A percentile compares a stretch with the other conserved stretches of the same genome.
Conservation (phyloP, 345 rosid genomes). For the Rhodamnia argentea region DNA sequence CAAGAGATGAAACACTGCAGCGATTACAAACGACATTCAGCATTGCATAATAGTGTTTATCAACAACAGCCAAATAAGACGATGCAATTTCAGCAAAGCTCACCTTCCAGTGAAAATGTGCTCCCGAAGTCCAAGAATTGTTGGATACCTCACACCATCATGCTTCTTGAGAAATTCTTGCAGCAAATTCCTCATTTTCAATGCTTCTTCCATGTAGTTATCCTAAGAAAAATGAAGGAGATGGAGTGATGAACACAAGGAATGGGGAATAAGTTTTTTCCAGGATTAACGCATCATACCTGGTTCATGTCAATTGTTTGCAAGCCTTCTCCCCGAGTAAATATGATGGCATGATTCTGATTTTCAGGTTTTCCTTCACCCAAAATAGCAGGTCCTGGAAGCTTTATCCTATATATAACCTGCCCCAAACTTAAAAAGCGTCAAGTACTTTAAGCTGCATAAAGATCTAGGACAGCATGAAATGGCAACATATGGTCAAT, state of each 20-base stretch:
- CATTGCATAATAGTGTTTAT: not conserved
- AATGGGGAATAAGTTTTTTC: not conserved
- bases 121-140: slow-evolving; percentile 98
- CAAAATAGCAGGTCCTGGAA: slow-evolving; percentile 95
- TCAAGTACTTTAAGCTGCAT: not conserved
- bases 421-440: slow-evolving; percentile 6
- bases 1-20: slow-evolving; percentile 97
- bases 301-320: slow-evolving; percentile 99
- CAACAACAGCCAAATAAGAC: not conserved
- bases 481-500: not conserved
- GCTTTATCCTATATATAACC: slow-evolving; percentile 89
- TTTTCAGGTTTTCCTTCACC: slow-evolving; percentile 99
- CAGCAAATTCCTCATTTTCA: slow-evolving; percentile 94
- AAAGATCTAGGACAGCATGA: not conserved
- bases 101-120: slow-evolving; percentile 99
- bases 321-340: slow-evolving; percentile 97
- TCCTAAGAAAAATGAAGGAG: slow-evolving; percentile 30
- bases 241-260: not conserved
- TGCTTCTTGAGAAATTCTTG: slow-evolving; percentile 91
- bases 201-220: slow-evolving; percentile 99
- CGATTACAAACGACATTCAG: not conserved
- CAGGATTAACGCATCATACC: slow-evolving; percentile 20
- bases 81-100: not conserved
- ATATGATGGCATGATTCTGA: slow-evolving; percentile 95
- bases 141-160: slow-evolving; percentile 84